Percentiles rank a stretch among this genome's conserved stretches.
Conservation (phyloP, 2,329 filamentous ascomycete genomes). For the Fusarium pilosicola region DNA sequence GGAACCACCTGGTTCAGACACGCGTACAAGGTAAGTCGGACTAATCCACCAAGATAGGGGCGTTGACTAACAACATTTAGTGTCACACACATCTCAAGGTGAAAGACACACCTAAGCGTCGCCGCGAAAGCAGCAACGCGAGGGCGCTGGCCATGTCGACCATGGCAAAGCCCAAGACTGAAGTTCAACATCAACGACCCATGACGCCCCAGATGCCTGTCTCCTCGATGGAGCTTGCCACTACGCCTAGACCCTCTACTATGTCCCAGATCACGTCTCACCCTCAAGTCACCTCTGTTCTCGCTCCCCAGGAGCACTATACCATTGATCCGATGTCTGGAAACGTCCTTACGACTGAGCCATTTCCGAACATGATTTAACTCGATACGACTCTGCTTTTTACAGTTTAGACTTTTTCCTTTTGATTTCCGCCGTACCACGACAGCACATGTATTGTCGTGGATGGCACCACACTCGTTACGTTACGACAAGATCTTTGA, state of each 20-base stretch:
- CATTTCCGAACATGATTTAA: conserved; percentile 46
- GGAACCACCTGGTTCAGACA: conserved; percentile 93
- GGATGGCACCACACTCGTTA: conserved; percentile 42
- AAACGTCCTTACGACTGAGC: conserved; percentile 40
- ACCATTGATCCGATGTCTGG: conserved; percentile 39
- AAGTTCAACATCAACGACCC: conserved; percentile 53
- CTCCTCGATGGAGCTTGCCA: conserved; percentile 36
- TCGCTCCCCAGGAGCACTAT: conserved; percentile 31
- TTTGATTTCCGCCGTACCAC: conserved; percentile 34
- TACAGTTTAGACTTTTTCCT: conserved; percentile 30
- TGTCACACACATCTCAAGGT: conserved; percentile 78
- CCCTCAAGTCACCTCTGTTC: conserved; percentile 39
- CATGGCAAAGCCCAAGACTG: conserved; percentile 59
- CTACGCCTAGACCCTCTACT: conserved; percentile 42
- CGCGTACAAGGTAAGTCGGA: conserved; percentile 77
- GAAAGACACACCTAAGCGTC: conserved; percentile 75
- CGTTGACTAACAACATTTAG: conserved; percentile 51
- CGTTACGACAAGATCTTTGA: conserved; percentile 41
- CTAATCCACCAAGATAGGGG: background rate
- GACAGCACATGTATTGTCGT: conserved; percentile 39
- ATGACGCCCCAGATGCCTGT: conserved; percentile 44
- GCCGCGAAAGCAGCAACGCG: conserved; percentile 69
- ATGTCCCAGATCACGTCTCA: conserved; percentile 45
- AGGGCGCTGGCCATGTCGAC: conserved; percentile 54
- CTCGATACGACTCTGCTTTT: conserved; percentile 28